These are phyloP conservation scores for Parmales sp. DNA, from an alignment of 108 stramenopile genomes.

Conservation along the genomic window DNA sequence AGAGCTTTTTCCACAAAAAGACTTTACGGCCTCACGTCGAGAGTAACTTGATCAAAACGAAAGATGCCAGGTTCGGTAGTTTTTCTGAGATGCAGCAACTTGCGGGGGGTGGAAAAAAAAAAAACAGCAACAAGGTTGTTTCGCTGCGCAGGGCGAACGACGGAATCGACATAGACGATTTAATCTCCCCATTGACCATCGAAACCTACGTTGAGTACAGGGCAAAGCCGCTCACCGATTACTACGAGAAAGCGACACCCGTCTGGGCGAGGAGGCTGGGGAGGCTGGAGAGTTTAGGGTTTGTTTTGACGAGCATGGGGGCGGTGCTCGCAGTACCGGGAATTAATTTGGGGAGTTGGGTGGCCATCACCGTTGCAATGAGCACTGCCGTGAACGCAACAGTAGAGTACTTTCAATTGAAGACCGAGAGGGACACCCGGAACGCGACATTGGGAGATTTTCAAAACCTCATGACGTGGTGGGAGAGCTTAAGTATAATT, in stretches of 20 bases:
- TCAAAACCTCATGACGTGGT: slow-evolving; percentile 7
- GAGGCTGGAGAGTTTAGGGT: not conserved
- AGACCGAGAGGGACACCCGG: slow-evolving; percentile 8
- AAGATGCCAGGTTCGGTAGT: not conserved
- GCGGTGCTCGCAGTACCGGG: slow-evolving; percentile 9
- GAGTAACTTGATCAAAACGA: not conserved
- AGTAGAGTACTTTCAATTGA: slow-evolving; percentile 7
- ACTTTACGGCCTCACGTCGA: not conserved
- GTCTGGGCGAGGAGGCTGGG: not conserved
- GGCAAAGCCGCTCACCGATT: not conserved
- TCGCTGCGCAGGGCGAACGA: not conserved
- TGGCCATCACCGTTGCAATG: not conserved
- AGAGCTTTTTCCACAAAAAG: not conserved
- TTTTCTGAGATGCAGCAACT: not conserved
- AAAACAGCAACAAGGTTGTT: not conserved
- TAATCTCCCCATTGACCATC: not conserved
- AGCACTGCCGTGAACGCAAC: not conserved
- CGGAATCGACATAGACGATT: not conserved
- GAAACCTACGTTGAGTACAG: slow-evolving; percentile 12
- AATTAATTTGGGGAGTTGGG: not conserved
- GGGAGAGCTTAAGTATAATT: slow-evolving; percentile 3
- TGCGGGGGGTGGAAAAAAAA: not conserved
- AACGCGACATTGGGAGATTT: not conserved
- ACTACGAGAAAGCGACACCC: slow-evolving; percentile 8
- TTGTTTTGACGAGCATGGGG: not conserved